A percentile compares a stretch with the other conserved stretches of the same genome.
Conservation (phyloP, 179 eudicot genomes). For the Silene noctiflora region DNA sequence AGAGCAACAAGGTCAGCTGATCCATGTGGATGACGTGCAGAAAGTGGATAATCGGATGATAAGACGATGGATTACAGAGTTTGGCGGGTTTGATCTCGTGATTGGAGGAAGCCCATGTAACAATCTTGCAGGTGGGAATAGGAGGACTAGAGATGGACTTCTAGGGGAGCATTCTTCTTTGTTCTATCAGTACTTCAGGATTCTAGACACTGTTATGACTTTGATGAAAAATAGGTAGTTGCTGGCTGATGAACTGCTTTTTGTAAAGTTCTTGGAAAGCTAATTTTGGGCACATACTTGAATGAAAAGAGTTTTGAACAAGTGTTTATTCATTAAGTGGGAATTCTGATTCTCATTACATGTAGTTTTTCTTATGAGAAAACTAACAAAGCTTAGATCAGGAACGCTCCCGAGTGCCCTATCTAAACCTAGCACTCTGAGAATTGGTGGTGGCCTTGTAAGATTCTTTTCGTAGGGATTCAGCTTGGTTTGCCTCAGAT, state of each 20-base stretch:
- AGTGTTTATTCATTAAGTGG: no score
- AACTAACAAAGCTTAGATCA: no score
- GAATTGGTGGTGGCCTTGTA: no score
- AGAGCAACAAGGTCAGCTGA: slow-evolving; percentile 50
- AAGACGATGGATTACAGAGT: slow-evolving; percentile 25
- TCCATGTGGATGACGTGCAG: slow-evolving; percentile 53
- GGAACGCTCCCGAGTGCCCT: no score
- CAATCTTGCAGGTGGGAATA: slow-evolving; percentile 70
- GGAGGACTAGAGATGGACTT: slow-evolving; percentile 69
- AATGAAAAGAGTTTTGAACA: no score
- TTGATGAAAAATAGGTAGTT: background rate
- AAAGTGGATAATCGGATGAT: slow-evolving; percentile 13
- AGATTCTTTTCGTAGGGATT: no score
- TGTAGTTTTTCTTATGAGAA: no score
- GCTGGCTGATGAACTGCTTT: background rate
- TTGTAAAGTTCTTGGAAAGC: no score
- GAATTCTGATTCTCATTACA: no score
- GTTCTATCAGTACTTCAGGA: slow-evolving; percentile 55
- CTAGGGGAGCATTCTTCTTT: slow-evolving; percentile 66
- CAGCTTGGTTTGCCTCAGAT: no score
- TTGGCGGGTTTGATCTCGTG: slow-evolving; percentile 66
- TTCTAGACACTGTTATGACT: slow-evolving; percentile 45
- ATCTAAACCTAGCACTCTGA: no score
- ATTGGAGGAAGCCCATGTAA: slow-evolving; percentile 92
- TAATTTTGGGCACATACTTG: background rate